Evolutionary conservation across 768 basidiomycete genomes (phyloP), one percentile per base, ranked within the genome.

Genomic region (Lepiota brunneoincarnata): DNA sequence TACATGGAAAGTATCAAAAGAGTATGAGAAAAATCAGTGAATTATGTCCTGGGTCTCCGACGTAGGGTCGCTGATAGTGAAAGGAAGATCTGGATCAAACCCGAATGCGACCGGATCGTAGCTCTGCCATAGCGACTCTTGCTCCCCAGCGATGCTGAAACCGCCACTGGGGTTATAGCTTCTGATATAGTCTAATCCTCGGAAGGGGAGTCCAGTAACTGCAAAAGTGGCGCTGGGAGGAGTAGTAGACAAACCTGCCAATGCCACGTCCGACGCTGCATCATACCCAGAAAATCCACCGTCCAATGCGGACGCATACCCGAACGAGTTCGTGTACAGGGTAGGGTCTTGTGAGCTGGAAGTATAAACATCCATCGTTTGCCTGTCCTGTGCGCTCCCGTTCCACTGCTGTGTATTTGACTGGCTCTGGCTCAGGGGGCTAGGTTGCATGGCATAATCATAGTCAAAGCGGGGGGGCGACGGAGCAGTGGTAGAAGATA

Each of bases 171-270:
- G 43, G 47, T 82, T 77, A 64, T 87, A 91, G 62, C 90, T 91
- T 61, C 87, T 82, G 63, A 93, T 86, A 61, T 82, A 93, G 61
- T 93, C 91, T 28, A 93, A 75, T 9, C 90, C 91, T 26, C 83
- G 79, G 75, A 93, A 93, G 1, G 90, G 91, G n/a, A 92, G 74
- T 36, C 89, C 89, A 20, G 84, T 76, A 7, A 82, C 82, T 58
- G 84, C 74, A 65, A 91, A 91, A 3, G 78, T 75, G n/a, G 86
- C 68, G 4, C 77, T 79, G 11, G 85, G 80, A 2, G 86, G 80
- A 10, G 83, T 81, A 10, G 77, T 79, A 4, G 83, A 83, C 28
- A 80, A 69, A 4, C 76, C 76, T 46, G 69, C 61, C 56, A 79
- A 58, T 41, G 68, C 63, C 49, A 75, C 59, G 55, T 78, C 76